Evolutionary conservation across 768 basidiomycete species (phyloP).

Genomic region (Mycena pura): DNA sequence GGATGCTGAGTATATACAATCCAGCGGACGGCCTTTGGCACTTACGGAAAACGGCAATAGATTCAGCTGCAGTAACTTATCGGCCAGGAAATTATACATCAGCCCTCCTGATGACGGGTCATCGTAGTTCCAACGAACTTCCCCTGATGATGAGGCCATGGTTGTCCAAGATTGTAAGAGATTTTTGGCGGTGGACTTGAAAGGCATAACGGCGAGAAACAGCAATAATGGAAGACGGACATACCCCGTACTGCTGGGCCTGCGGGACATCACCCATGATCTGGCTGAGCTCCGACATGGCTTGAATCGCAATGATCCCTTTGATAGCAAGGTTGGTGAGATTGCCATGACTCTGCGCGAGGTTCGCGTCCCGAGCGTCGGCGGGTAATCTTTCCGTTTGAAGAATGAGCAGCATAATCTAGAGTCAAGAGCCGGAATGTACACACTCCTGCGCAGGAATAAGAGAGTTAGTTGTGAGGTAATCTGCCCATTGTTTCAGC

Average conservation of each 20-base stretch:
- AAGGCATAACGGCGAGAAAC: neutral
- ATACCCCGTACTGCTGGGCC: slow-evolving; percentile 38
- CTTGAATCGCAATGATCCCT: slow-evolving; percentile 60
- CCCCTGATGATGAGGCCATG: slow-evolving; percentile 21
- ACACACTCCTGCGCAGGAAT: slow-evolving; percentile 46
- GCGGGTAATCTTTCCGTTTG: neutral
- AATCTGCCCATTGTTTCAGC: slow-evolving; percentile 59
- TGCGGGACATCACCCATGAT: slow-evolving; percentile 35
- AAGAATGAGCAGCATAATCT: neutral
- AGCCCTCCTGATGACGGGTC: slow-evolving; percentile 44
- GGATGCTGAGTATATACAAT: too few relatives aligned
- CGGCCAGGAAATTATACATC: slow-evolving; percentile 60
- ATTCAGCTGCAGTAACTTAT: slow-evolving; percentile 50
- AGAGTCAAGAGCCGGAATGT: too few relatives aligned
- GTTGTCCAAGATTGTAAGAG: slow-evolving; percentile 4
- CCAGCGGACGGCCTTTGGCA: too few relatives aligned
- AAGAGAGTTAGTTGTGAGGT: slow-evolving; percentile 46
- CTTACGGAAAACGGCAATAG: slow-evolving; percentile 38
- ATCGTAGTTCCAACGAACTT: slow-evolving; percentile 29
- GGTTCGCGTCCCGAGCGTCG: slow-evolving; percentile 1
- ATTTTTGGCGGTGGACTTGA: neutral
- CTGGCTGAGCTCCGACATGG: slow-evolving; percentile 58
- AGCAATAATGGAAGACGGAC: too few relatives aligned
- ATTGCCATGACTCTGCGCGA: slow-evolving; percentile 38
- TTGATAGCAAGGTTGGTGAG: slow-evolving; percentile 67